A percentile compares a stretch with the other conserved stretches of the same genome.
phyloP scores from a whole-genome alignment of 345 rosid species.

The Aquilaria sinensis region DNA sequence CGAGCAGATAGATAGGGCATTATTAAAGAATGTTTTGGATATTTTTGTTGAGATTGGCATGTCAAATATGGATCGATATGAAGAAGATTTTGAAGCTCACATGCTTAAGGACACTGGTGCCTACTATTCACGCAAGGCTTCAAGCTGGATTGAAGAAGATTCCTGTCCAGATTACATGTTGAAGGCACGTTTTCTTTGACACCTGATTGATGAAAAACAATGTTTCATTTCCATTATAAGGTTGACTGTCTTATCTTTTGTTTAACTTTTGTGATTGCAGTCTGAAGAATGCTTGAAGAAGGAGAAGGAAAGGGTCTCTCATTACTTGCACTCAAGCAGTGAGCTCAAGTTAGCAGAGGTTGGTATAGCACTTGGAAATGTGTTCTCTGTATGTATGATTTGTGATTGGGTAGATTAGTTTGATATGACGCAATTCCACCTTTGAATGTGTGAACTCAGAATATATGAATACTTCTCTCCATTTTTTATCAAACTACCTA shows the following conservation, averaged over 20 bases:
- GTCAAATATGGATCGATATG: slow-evolving; percentile 60
- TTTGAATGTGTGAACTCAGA: neutral
- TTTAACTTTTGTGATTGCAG: slow-evolving; percentile 32
- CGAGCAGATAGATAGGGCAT: slow-evolving; percentile 73
- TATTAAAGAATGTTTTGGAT: slow-evolving; percentile 70
- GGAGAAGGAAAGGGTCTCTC: slow-evolving; percentile 87
- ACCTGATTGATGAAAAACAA: neutral
- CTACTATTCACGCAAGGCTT: slow-evolving; percentile 85
- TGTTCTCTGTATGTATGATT: no score
- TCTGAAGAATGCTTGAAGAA: slow-evolving; percentile 89
- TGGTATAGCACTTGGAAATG: slow-evolving; percentile 15
- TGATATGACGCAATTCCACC: neutral
- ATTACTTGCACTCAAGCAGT: slow-evolving; percentile 83
- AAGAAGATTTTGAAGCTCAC: slow-evolving; percentile 66
- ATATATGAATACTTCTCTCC: neutral
- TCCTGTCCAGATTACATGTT: slow-evolving; percentile 83
- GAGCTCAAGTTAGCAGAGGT: slow-evolving; percentile 94
- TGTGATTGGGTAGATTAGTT: no score
- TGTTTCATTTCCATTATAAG: slow-evolving; percentile 1
- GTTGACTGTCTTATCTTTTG: neutral
- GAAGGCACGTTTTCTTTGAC: slow-evolving; percentile 40
- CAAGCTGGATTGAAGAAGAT: slow-evolving; percentile 74
- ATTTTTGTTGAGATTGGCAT: slow-evolving; percentile 88
- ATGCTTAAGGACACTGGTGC: slow-evolving; percentile 66
- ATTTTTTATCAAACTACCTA: neutral